These are phyloP conservation scores for Globisporangium parvum DNA, from an alignment of 352 stramenopile genomes.

Conservation along the genomic window DNA sequence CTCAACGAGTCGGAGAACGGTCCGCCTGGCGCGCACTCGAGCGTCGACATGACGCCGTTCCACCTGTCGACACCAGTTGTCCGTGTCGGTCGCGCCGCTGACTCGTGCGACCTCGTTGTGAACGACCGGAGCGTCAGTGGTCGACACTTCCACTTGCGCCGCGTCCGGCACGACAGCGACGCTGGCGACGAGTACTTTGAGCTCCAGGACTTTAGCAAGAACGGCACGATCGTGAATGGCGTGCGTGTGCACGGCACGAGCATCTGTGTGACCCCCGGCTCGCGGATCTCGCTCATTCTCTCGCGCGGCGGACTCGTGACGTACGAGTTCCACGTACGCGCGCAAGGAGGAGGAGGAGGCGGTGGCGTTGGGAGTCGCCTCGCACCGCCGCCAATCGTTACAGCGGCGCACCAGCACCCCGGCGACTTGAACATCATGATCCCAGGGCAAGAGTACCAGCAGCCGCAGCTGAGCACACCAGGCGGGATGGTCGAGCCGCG, in stretches of 20 bases:
- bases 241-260: conserved; percentile 78
- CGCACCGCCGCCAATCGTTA: conserved; percentile 52
- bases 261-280: conserved; percentile 57
- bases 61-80: conserved; percentile 66
- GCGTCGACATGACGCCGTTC: conserved; percentile 52
- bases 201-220: conserved; percentile 87
- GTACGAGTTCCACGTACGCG: conserved; percentile 80
- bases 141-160: conserved; percentile 77
- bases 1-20: conserved; percentile 60
- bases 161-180: conserved; percentile 49
- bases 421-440: conserved; percentile 40
- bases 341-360: conserved; percentile 4
- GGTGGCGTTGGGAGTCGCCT: conserved; percentile 7
- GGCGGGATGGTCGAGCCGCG: conserved; percentile 32
- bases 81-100: conserved; percentile 66
- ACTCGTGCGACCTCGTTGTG: conserved; percentile 85
- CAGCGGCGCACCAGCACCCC: conserved; percentile 23
- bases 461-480: conserved; percentile 32
- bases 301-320: conserved; percentile 78
- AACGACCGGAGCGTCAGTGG: conserved; percentile 86
- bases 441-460: conserved; percentile 68
- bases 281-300: conserved; percentile 81
- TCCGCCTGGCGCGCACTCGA: conserved; percentile 12
- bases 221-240: conserved; percentile 87
- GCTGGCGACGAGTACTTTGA: conserved; percentile 60